phyloP scores from a whole-genome alignment of 208 protist genomes.

The Acanthamoeba divionensis region DNA sequence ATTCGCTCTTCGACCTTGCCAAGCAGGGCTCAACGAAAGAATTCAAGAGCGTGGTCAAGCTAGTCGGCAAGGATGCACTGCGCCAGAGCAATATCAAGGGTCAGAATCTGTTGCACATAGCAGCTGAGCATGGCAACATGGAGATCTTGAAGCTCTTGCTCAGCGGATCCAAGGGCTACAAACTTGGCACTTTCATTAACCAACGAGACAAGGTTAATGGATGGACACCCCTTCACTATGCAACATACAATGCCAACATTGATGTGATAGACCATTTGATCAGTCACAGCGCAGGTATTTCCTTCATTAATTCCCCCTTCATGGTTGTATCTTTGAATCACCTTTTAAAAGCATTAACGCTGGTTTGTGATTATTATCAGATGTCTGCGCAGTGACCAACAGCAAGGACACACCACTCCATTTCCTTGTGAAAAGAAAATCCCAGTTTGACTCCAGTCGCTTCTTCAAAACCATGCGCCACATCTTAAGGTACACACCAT shows the following conservation, averaged over 20 bases:
- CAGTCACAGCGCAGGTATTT: neutral
- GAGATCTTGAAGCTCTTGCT: neutral
- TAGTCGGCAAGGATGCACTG: neutral
- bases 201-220: neutral
- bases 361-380: neutral
- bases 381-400: neutral
- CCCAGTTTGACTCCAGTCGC: neutral
- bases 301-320: neutral
- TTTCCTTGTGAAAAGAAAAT: neutral
- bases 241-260: neutral
- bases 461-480: constrained; percentile 9
- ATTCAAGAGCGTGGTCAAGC: neutral
- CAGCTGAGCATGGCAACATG: neutral
- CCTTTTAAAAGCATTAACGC: neutral
- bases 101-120: neutral
- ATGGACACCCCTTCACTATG: constrained; percentile 33
- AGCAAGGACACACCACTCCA: neutral
- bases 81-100: neutral
- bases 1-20: no score
- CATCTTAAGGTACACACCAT: no score
- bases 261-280: neutral
- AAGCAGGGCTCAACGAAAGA: no score
- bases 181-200: neutral
- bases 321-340: no score
- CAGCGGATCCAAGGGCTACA: neutral